phyloP scores from a whole-genome alignment of 163 green algal species.

The Scenedesmus sp. region DNA sequence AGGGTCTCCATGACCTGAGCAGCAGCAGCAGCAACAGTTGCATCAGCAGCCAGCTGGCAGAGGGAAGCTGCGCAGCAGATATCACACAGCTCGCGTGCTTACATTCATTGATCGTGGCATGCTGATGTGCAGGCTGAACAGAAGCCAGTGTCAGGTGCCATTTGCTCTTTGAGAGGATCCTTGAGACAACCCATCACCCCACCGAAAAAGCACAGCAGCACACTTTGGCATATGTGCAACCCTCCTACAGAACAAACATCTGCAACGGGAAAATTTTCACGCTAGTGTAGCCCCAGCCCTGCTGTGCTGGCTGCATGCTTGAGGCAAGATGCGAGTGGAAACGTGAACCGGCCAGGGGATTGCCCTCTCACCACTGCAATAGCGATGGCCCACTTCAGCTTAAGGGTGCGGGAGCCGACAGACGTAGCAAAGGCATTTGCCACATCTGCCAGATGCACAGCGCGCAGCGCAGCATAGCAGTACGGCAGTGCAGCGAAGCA shows the following conservation, averaged over 20 bases:
- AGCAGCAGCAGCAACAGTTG: not conserved
- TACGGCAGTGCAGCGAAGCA: not conserved
- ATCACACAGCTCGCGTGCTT: too few species aligned
- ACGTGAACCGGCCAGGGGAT: not conserved
- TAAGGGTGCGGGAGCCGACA: slow-evolving; percentile 78
- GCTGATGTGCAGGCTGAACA: too few species aligned
- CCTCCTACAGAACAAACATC: too few species aligned
- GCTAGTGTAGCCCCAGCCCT: too few species aligned
- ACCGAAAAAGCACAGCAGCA: too few species aligned
- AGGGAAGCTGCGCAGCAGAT: too few species aligned
- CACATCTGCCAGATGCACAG: slow-evolving; percentile 49
- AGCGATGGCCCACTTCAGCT: slow-evolving; percentile 57
- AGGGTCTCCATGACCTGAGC: slow-evolving; percentile 25
- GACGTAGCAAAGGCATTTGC: slow-evolving; percentile 76
- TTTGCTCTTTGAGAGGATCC: too few species aligned
- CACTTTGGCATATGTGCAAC: too few species aligned
- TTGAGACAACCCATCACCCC: too few species aligned
- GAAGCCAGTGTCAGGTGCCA: too few species aligned
- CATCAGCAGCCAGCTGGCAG: not conserved
- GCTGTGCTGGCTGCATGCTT: not conserved
- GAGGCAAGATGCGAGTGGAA: not conserved
- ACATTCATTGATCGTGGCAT: too few species aligned
- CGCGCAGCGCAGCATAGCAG: not conserved
- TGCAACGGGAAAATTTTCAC: too few species aligned
- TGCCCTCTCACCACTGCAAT: slow-evolving; percentile 24